phyloP scores from a whole-genome alignment of 2,329 filamentous ascomycete species.

The Ophiostoma sp. region DNA sequence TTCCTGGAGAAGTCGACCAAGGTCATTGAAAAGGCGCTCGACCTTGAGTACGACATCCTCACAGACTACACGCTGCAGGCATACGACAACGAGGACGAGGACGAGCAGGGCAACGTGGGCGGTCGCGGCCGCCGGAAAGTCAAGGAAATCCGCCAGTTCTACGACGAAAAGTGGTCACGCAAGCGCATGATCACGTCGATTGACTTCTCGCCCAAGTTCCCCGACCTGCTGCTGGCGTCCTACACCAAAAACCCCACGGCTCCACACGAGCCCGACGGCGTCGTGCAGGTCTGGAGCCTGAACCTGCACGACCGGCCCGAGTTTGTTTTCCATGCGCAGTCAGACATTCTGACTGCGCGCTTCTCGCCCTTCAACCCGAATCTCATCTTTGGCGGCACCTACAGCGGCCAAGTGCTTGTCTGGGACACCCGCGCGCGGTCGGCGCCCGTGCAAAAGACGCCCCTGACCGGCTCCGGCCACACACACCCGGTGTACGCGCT shows the following conservation, averaged over 20 bases:
- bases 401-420: conserved; percentile 90
- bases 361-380: conserved; percentile 99
- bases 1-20: conserved; percentile 96
- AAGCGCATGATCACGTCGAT: conserved; percentile 96
- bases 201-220: conserved; percentile 92
- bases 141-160: conserved; percentile 88
- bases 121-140: conserved; percentile 69
- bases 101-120: conserved; percentile 68
- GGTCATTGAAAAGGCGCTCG: conserved; percentile 90
- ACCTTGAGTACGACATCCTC: conserved; percentile 93
- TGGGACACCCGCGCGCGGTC: conserved; percentile 94
- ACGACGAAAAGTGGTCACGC: conserved; percentile 91
- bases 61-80: conserved; percentile 87
- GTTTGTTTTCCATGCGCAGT: conserved; percentile 94
- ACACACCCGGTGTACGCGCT: conserved; percentile 95
- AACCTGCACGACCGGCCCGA: conserved; percentile 92
- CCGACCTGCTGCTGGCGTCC: conserved; percentile 84
- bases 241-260: conserved; percentile 97
- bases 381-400: conserved; percentile 90
- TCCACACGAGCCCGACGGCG: conserved; percentile 85
- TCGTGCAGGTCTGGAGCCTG: conserved; percentile 95
- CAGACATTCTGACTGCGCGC: conserved; percentile 88
- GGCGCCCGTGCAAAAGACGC: conserved; percentile 90
- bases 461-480: conserved; percentile 88
- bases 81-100: conserved; percentile 70